Evolutionary conservation across 164 flowering plant genomes (phyloP), one percentile per base, ranked within the genome.

Genomic region (Amborella trichopoda): DNA sequence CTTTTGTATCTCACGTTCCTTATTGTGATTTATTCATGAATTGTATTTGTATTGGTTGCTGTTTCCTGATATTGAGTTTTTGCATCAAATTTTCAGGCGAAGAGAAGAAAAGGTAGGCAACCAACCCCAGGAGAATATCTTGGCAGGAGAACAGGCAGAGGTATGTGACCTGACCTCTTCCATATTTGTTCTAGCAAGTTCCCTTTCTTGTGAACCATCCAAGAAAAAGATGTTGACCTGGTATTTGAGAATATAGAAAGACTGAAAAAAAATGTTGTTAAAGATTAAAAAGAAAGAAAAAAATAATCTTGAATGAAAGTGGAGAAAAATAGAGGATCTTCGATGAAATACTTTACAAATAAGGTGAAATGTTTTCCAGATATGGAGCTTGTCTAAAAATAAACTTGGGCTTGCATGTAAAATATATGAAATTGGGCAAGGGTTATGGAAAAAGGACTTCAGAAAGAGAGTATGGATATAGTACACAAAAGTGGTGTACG

Each of bases 111-210:
- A 33, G 81, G 79, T 16, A 65, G 88, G 68, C 75, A 83, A 32
- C 83, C 81, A 33, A 80, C 88, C 43, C 83, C 79, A 1, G 81
- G 88, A 17, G 66, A 51, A 50, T 77, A 77, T 45, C 73, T 51
- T 11, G 79, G 88, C 30, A 33, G 63, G 17, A 59, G 50, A 55
- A 68, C 64, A 9, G 61, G 16, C 38, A 65, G 68, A 74, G 87
- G 80, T 75, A 65, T 23, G 21, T 22, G 6, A 14, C 2, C 33
- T 13, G 34, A 36, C n/a, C 18, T 4, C 13, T 48, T 18, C 16
- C 16, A 8, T 18, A 2, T 52, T 6, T 6, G 13, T 6, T 30
- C 6, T 30, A 30, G 6, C 34, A 30, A 30, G 9, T 13, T 6
- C 13, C 34, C 6, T 30, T 6, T 30, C 6, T 30, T 30, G 34